Evolutionary conservation across 495 filamentous ascomycete genomes (phyloP), one percentile per base, ranked within the genome.

Genomic region (Oleoguttula mirabilis): DNA sequence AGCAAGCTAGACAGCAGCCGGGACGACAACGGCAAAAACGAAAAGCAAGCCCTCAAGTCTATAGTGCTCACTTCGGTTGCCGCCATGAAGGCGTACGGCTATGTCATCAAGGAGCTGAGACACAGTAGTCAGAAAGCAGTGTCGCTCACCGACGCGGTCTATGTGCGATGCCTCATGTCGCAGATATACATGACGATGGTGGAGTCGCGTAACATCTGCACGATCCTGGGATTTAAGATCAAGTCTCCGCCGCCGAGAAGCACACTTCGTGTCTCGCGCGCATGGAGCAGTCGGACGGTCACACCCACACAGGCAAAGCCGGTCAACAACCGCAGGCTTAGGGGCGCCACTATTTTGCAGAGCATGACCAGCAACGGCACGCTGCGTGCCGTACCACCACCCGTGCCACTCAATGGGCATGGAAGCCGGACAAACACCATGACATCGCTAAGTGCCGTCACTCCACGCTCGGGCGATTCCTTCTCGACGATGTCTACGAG

Each of bases 131-230:
- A 21, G 3, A 32, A 24, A 6, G n/a, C 41, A 1, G 32, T 46
- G 3, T 21, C 31, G 6, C 11, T 24, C 7, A 28, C 37, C 2
- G 40, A 50, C 3, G 25, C 15, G 0, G 30, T 45, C 15, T 87
- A 88, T 52, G 75, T 90, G 38, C 77, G 87, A 7, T 86, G 79
- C 0, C 61, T 92, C 43, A 70, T 94, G 67, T 68, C 87, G 32
- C 76, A 81, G 59, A 67, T 90, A 23, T 92, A 82, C 54, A 82
- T 83, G 37, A 82, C 83, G 51, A 70, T 84, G 21, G 73, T 83
- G 51, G 87, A 94, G 57, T 62, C 87, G 36, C 79, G 66, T 10
- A 73, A 75, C 55, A 64, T 69, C 20, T 71, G 68, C 51, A 54
- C 60, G 17, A 61, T 59, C 27, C 60, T 73, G 21, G 58, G 62